A percentile compares a stretch with the other conserved stretches of the same genome.
Evolutionary conservation across 2,329 filamentous ascomycete species (phyloP).

Genomic region (Apiospora malaysiana): DNA sequence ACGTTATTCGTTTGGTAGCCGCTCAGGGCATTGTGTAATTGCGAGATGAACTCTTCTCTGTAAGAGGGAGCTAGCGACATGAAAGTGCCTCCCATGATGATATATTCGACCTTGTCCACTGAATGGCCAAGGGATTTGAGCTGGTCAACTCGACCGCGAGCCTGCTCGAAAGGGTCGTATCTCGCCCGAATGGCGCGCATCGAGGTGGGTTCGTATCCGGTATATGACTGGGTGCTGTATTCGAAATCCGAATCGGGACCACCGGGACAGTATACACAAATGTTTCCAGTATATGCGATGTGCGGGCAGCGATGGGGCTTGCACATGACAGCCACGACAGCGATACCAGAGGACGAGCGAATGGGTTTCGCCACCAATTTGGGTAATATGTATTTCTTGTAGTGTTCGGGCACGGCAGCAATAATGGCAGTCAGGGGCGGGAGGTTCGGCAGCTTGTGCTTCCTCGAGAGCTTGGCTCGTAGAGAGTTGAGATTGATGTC

Average conservation of each 20-base stretch:
- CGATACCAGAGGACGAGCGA: constrained; percentile 92
- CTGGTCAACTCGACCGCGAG: constrained; percentile 92
- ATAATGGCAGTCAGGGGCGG: constrained; percentile 97
- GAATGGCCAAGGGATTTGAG: constrained; percentile 95
- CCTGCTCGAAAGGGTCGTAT: constrained; percentile 98
- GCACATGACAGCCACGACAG: constrained; percentile 99
- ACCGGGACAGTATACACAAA: constrained; percentile 97
- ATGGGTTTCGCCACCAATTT: constrained; percentile 98
- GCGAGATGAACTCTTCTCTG: constrained; percentile 90
- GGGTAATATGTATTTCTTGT: constrained; percentile 98
- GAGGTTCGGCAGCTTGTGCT: constrained; percentile 86
- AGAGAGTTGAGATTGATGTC: constrained; percentile 94
- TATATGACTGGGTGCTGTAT: constrained; percentile 98
- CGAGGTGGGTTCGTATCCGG: constrained; percentile 96
- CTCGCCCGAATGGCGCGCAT: constrained; percentile 97
- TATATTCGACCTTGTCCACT: constrained; percentile 99
- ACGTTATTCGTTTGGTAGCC: constrained; percentile 95
- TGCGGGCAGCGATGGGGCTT: constrained; percentile 98
- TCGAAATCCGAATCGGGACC: constrained; percentile 98
- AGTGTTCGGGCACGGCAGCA: constrained; percentile 97
- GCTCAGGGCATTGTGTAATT: constrained; percentile 94
- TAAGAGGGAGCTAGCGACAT: constrained; percentile 94
- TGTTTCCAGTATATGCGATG: constrained; percentile 98
- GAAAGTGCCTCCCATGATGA: constrained; percentile 99
- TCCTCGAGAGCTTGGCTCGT: constrained; percentile 87